These are phyloP conservation scores for Suhomyces sp. DNA, from an alignment of 805 yeast genomes.

Conservation along the genomic window DNA sequence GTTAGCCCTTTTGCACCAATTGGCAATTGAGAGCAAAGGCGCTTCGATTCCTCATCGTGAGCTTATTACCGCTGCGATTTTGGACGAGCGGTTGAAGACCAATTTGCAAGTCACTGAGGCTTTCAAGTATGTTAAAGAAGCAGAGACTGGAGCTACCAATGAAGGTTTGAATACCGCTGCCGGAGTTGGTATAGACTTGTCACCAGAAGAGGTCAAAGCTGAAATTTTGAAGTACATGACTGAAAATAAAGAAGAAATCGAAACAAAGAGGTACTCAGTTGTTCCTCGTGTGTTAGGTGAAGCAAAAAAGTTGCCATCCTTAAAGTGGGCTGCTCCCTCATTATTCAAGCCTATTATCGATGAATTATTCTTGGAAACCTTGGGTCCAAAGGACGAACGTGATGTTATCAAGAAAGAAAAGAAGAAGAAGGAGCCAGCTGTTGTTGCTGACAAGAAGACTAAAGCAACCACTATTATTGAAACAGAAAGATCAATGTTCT, in stretches of 20 bases:
- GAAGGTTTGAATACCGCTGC: slow-evolving; percentile 56
- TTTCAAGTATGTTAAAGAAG: slow-evolving; percentile 63
- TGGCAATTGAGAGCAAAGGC: slow-evolving; percentile 72
- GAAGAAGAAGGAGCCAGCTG: slow-evolving; percentile 44
- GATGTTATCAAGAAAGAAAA: slow-evolving; percentile 80
- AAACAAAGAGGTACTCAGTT: slow-evolving; percentile 71
- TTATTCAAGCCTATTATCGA: slow-evolving; percentile 87
- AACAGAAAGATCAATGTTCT: slow-evolving; percentile 71
- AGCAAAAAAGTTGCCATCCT: slow-evolving; percentile 65
- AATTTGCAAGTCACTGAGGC: slow-evolving; percentile 80
- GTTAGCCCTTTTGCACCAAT: slow-evolving; percentile 66
- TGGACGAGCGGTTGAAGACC: slow-evolving; percentile 62
- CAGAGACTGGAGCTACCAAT: slow-evolving; percentile 43
- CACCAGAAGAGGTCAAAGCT: slow-evolving; percentile 60
- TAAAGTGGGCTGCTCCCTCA: slow-evolving; percentile 92
- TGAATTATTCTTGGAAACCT: slow-evolving; percentile 60
- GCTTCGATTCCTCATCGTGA: slow-evolving; percentile 50
- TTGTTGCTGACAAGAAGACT: slow-evolving; percentile 13
- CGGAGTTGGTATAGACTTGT: slow-evolving; percentile 80
- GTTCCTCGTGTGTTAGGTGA: slow-evolving; percentile 78
- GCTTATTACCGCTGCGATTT: slow-evolving; percentile 59
- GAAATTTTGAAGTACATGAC: slow-evolving; percentile 62
- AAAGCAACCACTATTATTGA: slow-evolving; percentile 19
- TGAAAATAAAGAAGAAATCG: slow-evolving; percentile 57
- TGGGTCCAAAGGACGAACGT: slow-evolving; percentile 97